Conservation (phyloP, 106 monocot species). For the Xerophyta viscosa region DNA sequence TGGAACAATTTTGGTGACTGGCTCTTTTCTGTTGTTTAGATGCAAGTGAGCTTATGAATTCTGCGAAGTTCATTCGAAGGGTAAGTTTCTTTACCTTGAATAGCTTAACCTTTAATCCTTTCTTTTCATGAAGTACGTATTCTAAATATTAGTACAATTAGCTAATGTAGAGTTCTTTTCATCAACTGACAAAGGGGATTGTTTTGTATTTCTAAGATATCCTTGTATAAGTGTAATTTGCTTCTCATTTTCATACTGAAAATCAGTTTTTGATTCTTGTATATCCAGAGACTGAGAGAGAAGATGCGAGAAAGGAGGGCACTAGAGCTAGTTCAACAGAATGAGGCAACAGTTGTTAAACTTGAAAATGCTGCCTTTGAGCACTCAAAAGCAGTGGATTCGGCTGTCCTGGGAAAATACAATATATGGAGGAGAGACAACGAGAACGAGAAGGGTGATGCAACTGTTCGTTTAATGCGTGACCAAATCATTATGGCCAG, state of each 20-base stretch:
- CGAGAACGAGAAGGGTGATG: constrained; percentile 61
- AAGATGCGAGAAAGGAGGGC: constrained; percentile 1
- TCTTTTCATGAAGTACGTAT: background rate
- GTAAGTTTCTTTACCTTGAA: constrained; percentile 5
- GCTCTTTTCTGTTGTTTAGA: constrained; percentile 8
- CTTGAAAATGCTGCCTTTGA: constrained; percentile 74
- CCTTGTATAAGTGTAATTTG: background rate
- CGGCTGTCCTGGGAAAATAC: constrained; percentile 68
- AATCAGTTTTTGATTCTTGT: no score
- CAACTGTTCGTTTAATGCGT: constrained; percentile 57
- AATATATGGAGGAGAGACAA: constrained; percentile 68
- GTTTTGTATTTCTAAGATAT: background rate
- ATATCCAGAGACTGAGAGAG: constrained; percentile 9
- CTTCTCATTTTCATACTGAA: background rate
- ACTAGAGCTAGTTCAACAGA: constrained; percentile 12
- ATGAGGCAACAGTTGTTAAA: constrained; percentile 51
- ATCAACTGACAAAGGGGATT: background rate
- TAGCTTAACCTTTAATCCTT: background rate
- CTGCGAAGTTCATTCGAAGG: constrained; percentile 5
- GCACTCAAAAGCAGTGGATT: constrained; percentile 64
- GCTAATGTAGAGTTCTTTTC: background rate
- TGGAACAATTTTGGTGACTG: background rate
- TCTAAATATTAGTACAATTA: background rate
- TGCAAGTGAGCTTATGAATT: background rate
- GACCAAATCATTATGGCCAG: constrained; percentile 76